Evolutionary conservation across 1,139 yeast species (phyloP), one percentile per base, ranked within the genome.

Genomic region (Lodderomyces theae): DNA sequence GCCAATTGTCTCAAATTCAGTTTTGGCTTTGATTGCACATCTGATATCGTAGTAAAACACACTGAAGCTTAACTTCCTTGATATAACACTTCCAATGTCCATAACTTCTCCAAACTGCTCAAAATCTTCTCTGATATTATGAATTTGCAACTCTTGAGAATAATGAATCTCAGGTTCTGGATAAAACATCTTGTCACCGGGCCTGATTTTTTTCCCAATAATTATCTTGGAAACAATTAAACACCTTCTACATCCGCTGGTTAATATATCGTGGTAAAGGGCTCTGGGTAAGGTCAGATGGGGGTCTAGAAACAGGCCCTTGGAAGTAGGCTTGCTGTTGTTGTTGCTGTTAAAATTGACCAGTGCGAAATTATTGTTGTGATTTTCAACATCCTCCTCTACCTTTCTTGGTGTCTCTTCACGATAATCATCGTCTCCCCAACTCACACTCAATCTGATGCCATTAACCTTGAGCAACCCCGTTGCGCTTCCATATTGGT

Each of bases 391-490:
- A 24, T 40, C 39, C 21, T 40, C 38, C 9, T 7, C 23, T 35
- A 12, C 9, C 13, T 11, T 17, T n/a, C 16, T 24, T 10, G 18
- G 8, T 8, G 22, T 15, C 11, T 15, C 24, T 25, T 15, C 23
- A 11, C 19, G 9, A 15, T 17, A 16, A 3, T 23, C 35, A 6
- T 28, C 29, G 7, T 30, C 29, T 6, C 23, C 34, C 77, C 76
- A 72, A 32, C 57, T 59, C 0, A 82, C 75, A 5, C 48, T 48
- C 19, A 80, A 51, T 28, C 63, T 69, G 6, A 54, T 45, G 0
- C 95, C 94, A 56, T 86, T 83, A 18, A 85, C 72, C 29, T 75
- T 59, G 46, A 85, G 79, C 43, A 82, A 56, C 0, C 85, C 83
- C 1, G 64, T 57, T 1, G 74, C 68, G n/a, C 60, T 58, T 2